Conservation (phyloP, 2,329 filamentous ascomycete species). For the Shiraia sp. region DNA sequence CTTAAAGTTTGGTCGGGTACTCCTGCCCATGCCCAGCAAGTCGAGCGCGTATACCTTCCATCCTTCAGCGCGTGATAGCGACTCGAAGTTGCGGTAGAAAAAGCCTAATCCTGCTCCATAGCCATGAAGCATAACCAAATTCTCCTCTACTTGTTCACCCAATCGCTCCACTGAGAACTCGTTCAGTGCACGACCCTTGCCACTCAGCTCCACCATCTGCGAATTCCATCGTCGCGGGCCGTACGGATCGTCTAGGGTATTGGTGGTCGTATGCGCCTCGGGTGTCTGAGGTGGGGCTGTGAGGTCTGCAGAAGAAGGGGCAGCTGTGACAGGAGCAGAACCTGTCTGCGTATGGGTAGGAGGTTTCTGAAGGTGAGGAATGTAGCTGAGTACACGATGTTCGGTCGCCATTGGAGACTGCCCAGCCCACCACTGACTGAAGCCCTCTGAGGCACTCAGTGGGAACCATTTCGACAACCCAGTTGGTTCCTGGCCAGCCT, state of each 20-base stretch:
- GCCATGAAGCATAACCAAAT: conserved; percentile 92
- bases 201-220: conserved; percentile 79
- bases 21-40: conserved; percentile 92
- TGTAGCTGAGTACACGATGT: conserved; percentile 81
- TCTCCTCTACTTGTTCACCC: conserved; percentile 78
- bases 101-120: conserved; percentile 96
- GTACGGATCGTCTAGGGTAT: conserved; percentile 68
- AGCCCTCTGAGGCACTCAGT: conserved; percentile 87
- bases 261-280: conserved; percentile 53
- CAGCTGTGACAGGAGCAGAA: conserved; percentile 51
- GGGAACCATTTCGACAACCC: conserved; percentile 67
- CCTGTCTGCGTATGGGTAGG: conserved; percentile 70
- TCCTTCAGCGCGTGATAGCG: conserved; percentile 73
- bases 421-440: conserved; percentile 73
- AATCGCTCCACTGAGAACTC: conserved; percentile 89
- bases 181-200: conserved; percentile 85
- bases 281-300: conserved; percentile 38
- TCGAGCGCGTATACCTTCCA: conserved; percentile 95
- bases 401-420: conserved; percentile 84
- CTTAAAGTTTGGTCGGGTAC: conserved; percentile 79
- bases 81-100: conserved; percentile 98
- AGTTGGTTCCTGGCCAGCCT: conserved; percentile 41
- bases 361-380: conserved; percentile 78
- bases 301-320: conserved; percentile 47
- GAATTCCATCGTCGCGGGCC: conserved; percentile 86